Evolutionary conservation across 2,329 filamentous ascomycete species (phyloP).

Genomic region (Diaporthe sp.): DNA sequence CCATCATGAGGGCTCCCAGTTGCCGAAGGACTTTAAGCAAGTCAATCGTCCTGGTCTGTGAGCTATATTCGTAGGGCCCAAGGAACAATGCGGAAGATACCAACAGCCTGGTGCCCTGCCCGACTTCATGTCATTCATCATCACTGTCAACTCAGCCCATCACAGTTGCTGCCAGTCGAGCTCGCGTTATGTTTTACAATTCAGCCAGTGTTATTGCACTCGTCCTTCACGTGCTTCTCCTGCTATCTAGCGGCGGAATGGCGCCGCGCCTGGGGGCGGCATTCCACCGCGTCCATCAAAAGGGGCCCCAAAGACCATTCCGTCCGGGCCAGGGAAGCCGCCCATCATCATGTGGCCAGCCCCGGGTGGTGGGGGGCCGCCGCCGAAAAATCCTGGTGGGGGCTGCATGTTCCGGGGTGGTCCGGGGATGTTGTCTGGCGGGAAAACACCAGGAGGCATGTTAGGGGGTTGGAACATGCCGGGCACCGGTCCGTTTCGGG

Average conservation of each 20-base stretch:
- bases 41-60: not conserved
- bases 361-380: constrained; percentile 56
- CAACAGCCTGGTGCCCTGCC: not conserved
- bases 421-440: constrained; percentile 65
- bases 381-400: constrained; percentile 71
- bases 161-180: constrained; percentile 4
- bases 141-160: constrained; percentile 13
- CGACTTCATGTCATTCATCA: not conserved
- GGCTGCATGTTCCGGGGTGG: constrained; percentile 62
- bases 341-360: constrained; percentile 66
- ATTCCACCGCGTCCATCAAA: constrained; percentile 62
- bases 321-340: constrained; percentile 69
- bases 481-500: constrained; percentile 65
- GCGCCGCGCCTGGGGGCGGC: constrained; percentile 57
- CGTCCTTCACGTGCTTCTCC: not conserved
- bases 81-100: not conserved
- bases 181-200: constrained; percentile 18
- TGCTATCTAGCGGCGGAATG: constrained; percentile 39
- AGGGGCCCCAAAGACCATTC: constrained; percentile 61
- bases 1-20: not conserved
- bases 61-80: not conserved
- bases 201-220: constrained; percentile 15
- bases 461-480: constrained; percentile 72
- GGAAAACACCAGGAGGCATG: constrained; percentile 65
- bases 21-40: not conserved